Percentiles rank a stretch among this genome's conserved stretches.
These are phyloP conservation scores for Skeletonema marinoi DNA, from an alignment of 108 stramenopile species.

Conservation along the genomic window DNA sequence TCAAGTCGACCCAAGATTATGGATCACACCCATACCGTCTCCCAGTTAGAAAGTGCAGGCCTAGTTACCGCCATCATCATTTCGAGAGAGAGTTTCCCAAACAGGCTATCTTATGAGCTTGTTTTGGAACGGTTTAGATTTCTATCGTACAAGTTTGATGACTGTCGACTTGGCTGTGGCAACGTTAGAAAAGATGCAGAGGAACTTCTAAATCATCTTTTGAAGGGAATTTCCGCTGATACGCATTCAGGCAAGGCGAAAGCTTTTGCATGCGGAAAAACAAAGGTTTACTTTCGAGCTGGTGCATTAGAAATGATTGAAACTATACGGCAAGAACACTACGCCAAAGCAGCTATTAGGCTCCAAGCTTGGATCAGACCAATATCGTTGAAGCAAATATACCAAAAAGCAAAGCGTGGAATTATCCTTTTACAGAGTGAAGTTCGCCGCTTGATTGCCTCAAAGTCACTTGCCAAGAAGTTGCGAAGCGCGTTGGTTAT, in stretches of 20 bases:
- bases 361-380: conserved; percentile 63
- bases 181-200: conserved; percentile 41
- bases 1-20: conserved; percentile 57
- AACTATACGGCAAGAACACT: conserved; percentile 62
- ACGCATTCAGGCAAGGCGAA: conserved; percentile 48
- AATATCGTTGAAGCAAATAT: conserved; percentile 39
- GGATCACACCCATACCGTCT: conserved; percentile 74
- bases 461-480: conserved; percentile 25
- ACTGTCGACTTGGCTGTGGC: conserved; percentile 31
- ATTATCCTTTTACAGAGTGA: conserved; percentile 50
- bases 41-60: conserved; percentile 93
- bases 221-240: conserved; percentile 34
- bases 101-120: conserved; percentile 75
- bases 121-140: conserved; percentile 74
- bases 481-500: conserved; percentile 47
- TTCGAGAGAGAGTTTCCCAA: conserved; percentile 90
- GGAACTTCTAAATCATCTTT: conserved; percentile 29
- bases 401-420: conserved; percentile 37
- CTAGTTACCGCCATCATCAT: conserved; percentile 91
- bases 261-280: conserved; percentile 83
- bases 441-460: conserved; percentile 38
- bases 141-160: conserved; percentile 43
- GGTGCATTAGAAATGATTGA: conserved; percentile 85
- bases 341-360: conserved; percentile 52
- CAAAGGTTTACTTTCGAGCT: conserved; percentile 83